These are phyloP conservation scores for Hymenoscyphus fraxineus DNA, from an alignment of 2,329 filamentous ascomycete species.

Conservation along the genomic window DNA sequence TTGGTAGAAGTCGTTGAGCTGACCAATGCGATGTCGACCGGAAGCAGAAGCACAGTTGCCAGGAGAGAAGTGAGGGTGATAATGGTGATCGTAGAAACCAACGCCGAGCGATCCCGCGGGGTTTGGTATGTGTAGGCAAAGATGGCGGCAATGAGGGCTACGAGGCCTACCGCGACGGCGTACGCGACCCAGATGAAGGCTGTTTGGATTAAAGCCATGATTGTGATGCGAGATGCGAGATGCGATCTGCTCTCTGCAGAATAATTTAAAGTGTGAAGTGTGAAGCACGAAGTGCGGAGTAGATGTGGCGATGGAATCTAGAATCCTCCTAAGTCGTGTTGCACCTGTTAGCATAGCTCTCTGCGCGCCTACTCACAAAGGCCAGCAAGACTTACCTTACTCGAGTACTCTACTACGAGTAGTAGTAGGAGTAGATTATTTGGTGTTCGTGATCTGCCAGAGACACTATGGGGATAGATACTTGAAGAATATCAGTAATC, in stretches of 20 bases:
- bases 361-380: neutral
- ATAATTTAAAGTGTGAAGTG: neutral
- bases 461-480: neutral
- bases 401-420: neutral
- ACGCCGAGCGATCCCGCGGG: constrained; percentile 76
- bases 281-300: neutral
- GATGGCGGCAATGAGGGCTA: constrained; percentile 72
- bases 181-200: constrained; percentile 95
- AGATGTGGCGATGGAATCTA: neutral
- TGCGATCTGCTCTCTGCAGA: neutral
- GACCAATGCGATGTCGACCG: constrained; percentile 91
- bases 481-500: neutral
- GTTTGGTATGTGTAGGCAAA: constrained; percentile 92
- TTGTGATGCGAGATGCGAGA: constrained; percentile 5
- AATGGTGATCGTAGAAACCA: constrained; percentile 81
- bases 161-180: constrained; percentile 72
- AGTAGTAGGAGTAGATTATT: too few relatives aligned
- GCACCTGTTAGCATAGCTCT: constrained; percentile 2
- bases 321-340: neutral
- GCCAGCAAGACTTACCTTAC: neutral
- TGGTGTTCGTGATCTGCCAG: neutral
- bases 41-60: constrained; percentile 86
- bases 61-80: constrained; percentile 82
- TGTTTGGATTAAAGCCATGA: constrained; percentile 65
- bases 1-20: constrained; percentile 78